These are phyloP conservation scores for Leptoxyphium fumago DNA, from an alignment of 2,329 filamentous ascomycete species.

Conservation along the genomic window DNA sequence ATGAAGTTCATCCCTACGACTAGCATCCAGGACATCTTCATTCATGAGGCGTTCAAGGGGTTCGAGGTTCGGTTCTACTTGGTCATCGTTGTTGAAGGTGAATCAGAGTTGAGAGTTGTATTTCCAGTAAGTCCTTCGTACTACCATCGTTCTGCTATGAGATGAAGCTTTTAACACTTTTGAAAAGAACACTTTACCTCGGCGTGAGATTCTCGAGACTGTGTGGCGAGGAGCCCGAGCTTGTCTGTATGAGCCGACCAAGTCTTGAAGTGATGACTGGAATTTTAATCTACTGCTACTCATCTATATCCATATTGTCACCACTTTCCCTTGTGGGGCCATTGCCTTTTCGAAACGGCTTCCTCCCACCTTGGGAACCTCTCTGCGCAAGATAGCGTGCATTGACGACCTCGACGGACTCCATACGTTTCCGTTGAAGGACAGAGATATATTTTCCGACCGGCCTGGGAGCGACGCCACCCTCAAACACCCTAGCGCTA, in stretches of 20 bases:
- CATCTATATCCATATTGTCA: slow-evolving; percentile 11
- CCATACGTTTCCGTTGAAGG: slow-evolving; percentile 40
- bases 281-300: slow-evolving; percentile 21
- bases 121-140: slow-evolving; percentile 68
- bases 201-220: slow-evolving; percentile 59
- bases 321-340: slow-evolving; percentile 9
- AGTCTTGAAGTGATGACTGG: slow-evolving; percentile 9
- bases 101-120: slow-evolving; percentile 82
- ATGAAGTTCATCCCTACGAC: slow-evolving; percentile 70
- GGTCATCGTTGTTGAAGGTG: slow-evolving; percentile 76
- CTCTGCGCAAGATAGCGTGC: slow-evolving; percentile 41
- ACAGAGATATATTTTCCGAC: slow-evolving; percentile 45
- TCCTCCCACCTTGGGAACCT: slow-evolving; percentile 20
- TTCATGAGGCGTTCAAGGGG: slow-evolving; percentile 87
- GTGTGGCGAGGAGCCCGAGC: slow-evolving; percentile 79
- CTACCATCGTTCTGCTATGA: not conserved
- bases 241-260: slow-evolving; percentile 57
- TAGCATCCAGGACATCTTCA: slow-evolving; percentile 81
- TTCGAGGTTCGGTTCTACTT: slow-evolving; percentile 87
- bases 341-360: not conserved
- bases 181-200: slow-evolving; percentile 53
- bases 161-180: slow-evolving; percentile 1
- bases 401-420: slow-evolving; percentile 47
- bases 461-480: slow-evolving; percentile 38
- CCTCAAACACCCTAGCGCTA: slow-evolving; percentile 43